Percentiles rank a stretch among this genome's conserved stretches.
phyloP scores from a whole-genome alignment of 495 filamentous ascomycete genomes.

The Aspergillus incahuasiensis region DNA sequence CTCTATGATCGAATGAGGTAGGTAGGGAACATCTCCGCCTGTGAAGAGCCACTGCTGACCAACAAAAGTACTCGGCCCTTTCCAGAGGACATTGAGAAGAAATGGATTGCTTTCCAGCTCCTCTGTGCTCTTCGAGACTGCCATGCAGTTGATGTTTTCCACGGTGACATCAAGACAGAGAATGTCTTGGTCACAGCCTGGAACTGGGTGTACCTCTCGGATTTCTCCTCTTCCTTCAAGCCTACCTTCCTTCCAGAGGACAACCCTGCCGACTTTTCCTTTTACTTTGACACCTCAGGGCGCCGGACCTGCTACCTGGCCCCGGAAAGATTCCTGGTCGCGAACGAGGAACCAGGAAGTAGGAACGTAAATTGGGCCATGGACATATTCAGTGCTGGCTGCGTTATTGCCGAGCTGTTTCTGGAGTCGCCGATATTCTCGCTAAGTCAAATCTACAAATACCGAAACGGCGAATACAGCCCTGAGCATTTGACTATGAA shows the following conservation, averaged over 20 bases:
- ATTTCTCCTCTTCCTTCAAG: slow-evolving; percentile 95
- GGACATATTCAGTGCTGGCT: slow-evolving; percentile 97
- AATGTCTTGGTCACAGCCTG: slow-evolving; percentile 96
- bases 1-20: slow-evolving; percentile 92
- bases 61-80: slow-evolving; percentile 87
- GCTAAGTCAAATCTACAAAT: slow-evolving; percentile 90
- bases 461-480: slow-evolving; percentile 87
- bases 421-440: slow-evolving; percentile 93
- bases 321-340: slow-evolving; percentile 80
- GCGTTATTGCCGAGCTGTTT: slow-evolving; percentile 96
- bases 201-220: slow-evolving; percentile 98
- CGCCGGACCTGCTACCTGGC: slow-evolving; percentile 94
- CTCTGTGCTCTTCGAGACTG: slow-evolving; percentile 90
- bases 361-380: slow-evolving; percentile 82
- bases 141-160: slow-evolving; percentile 84
- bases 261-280: slow-evolving; percentile 95
- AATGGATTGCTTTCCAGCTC: slow-evolving; percentile 96
- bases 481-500: slow-evolving; percentile 72
- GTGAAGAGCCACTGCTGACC: slow-evolving; percentile 4
- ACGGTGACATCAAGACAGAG: slow-evolving; percentile 98
- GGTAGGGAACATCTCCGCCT: not conserved
- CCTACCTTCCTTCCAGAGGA: slow-evolving; percentile 92
- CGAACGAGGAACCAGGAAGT: slow-evolving; percentile 60
- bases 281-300: slow-evolving; percentile 93
- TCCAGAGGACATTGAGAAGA: slow-evolving; percentile 95